Evolutionary conservation across 371 early-diverging fungal genomes (phyloP), one percentile per base, ranked within the genome.

Genomic region (Mucor lusitanicus): DNA sequence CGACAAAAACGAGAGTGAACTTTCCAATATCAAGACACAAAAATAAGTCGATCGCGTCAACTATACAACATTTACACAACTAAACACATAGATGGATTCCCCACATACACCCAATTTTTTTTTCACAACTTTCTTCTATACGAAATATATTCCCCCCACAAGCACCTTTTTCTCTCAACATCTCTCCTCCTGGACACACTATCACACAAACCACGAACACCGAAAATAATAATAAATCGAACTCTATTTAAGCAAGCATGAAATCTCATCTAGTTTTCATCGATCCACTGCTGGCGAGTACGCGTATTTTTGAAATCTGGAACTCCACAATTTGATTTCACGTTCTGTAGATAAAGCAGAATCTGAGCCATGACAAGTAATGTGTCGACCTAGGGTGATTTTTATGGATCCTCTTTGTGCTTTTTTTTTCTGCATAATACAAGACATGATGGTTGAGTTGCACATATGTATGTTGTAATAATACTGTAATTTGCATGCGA

Each of bases 291-390:
- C n/a, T 25, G 50, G 3, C 2, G 12, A 23, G 23, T 48, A 48
- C 48, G 23, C 15, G 23, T 23, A 23, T 48, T 48, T 11, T 48
- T 3, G 23, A 7, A 48, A 3, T 48, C 48, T 1, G 12, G 6
- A 1, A 21, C 23, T 1, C 11, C 99, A 98, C 77, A 99, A 85
- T 42, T 87, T 90, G 64, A 99, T 97, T 83, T 99, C 99, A 77
- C 87, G 89, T 86, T 98, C 92, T 67, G 99, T 99, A 80, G 86
- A 90, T 85, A 97, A 99, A 67, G 96, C 96, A 60, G 94, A 82
- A 90, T 99, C 99, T 69, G 97, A 95, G 65, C 99, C 99, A 90
- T 99, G 99, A 92, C 96, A 93, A 78, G 99, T 87, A 92, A 99
- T 99, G 77, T 91, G 90, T 54, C 94, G 92, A 44, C 92, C 91